These are phyloP conservation scores for Heliocybe sulcata DNA, from an alignment of 1,284 basidiomycete species.

Conservation along the genomic window DNA sequence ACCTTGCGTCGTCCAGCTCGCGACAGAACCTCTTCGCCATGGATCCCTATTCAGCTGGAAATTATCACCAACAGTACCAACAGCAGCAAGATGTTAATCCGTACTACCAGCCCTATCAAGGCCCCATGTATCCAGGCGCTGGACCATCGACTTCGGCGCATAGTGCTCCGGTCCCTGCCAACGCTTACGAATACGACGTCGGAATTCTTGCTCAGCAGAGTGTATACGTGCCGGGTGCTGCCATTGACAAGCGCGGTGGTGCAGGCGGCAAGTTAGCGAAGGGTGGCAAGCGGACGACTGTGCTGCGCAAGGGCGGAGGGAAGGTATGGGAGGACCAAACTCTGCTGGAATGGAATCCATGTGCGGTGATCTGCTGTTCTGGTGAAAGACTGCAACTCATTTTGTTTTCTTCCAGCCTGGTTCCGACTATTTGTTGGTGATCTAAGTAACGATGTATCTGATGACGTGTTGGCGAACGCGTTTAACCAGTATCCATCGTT, in stretches of 20 bases:
- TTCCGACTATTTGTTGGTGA: constrained; percentile 98
- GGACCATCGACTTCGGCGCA: constrained; percentile 58
- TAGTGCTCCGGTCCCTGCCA: constrained; percentile 76
- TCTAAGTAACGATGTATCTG: constrained; percentile 96
- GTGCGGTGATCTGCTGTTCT: constrained; percentile 41
- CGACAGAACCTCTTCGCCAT: constrained; percentile 16
- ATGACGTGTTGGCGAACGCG: constrained; percentile 87
- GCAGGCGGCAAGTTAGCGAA: constrained; percentile 80
- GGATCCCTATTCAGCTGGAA: constrained; percentile 36
- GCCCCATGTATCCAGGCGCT: constrained; percentile 62
- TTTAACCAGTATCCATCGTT: constrained; percentile 93
- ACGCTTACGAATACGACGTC: constrained; percentile 85
- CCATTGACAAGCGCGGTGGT: constrained; percentile 80
- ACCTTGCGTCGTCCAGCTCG: not conserved
- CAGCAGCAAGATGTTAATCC: constrained; percentile 60
- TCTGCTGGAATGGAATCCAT: constrained; percentile 94
- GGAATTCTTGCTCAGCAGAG: constrained; percentile 83
- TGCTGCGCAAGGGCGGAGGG: constrained; percentile 90
- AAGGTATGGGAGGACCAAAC: constrained; percentile 99
- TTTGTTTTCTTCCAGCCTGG: constrained; percentile 60
- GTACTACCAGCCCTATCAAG: constrained; percentile 71
- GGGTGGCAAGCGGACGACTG: constrained; percentile 90
- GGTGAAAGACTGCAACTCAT: constrained; percentile 6
- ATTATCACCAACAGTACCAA: constrained; percentile 38
- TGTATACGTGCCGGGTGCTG: constrained; percentile 82